These are phyloP conservation scores for Candida sanyaensis DNA, from an alignment of 1,139 yeast genomes.

Conservation along the genomic window DNA sequence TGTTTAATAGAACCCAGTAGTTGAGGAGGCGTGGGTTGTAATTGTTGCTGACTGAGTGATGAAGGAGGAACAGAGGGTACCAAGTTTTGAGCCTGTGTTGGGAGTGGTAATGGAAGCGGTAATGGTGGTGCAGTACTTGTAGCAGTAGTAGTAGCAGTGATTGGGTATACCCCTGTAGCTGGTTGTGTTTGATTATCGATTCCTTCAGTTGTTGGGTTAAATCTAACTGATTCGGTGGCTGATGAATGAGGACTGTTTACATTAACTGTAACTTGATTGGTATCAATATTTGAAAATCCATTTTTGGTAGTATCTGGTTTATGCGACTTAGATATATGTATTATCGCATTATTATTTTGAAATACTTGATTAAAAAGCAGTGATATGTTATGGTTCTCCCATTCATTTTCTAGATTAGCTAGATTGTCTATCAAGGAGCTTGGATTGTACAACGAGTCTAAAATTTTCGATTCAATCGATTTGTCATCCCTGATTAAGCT, in stretches of 20 bases:
- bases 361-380: constrained; percentile 14
- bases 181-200: not conserved
- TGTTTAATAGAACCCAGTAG: not conserved
- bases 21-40: constrained; percentile 8
- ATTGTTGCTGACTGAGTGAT: constrained; percentile 2
- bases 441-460: constrained; percentile 6
- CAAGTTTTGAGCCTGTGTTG: not conserved
- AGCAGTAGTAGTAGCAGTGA: not conserved
- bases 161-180: not conserved
- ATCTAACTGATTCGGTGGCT: not conserved
- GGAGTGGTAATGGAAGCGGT: not conserved
- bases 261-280: not conserved
- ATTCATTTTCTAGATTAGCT: constrained; percentile 11
- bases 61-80: not conserved
- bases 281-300: not conserved
- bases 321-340: constrained; percentile 14
- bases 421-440: constrained; percentile 9
- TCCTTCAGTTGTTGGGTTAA: not conserved
- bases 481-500: constrained; percentile 13
- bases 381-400: constrained; percentile 15
- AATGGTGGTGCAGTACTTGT: not conserved
- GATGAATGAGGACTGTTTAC: not conserved
- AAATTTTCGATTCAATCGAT: constrained; percentile 9
- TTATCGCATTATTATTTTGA: constrained; percentile 10
- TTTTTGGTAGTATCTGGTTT: not conserved